phyloP scores from a whole-genome alignment of 495 filamentous ascomycete genomes.

The Aspergillus panamensis region DNA sequence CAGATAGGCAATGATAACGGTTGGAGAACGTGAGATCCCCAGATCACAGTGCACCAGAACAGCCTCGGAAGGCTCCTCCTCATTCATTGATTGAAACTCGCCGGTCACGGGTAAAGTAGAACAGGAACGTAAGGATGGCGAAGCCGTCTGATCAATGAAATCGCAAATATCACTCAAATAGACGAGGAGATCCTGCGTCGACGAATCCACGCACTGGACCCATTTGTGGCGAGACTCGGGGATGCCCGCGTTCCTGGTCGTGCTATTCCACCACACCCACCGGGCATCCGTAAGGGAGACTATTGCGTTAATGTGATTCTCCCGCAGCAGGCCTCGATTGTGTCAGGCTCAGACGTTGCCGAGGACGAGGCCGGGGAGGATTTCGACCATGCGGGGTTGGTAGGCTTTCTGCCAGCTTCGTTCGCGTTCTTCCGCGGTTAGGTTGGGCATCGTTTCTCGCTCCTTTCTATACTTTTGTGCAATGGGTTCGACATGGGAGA shows the following conservation, averaged over 20 bases:
- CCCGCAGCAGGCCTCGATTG: conserved; percentile 27
- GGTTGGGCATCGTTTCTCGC: too few relatives aligned
- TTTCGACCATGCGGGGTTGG: conserved; percentile 28
- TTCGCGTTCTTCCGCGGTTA: conserved; percentile 18
- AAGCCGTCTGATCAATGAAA: conserved; percentile 37
- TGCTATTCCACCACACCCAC: not conserved
- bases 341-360: conserved; percentile 32
- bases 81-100: not conserved
- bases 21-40: conserved; percentile 38
- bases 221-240: conserved; percentile 31
- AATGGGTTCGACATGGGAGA: too few relatives aligned
- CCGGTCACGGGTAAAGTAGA: conserved; percentile 11
- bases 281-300: conserved; percentile 31
- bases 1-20: conserved; percentile 31
- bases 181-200: conserved; percentile 34
- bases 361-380: conserved; percentile 36
- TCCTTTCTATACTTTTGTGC: too few relatives aligned
- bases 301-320: conserved; percentile 34
- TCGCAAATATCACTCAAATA: conserved; percentile 36
- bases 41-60: conserved; percentile 36
- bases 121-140: conserved; percentile 18
- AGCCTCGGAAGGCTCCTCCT: conserved; percentile 16
- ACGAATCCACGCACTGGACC: conserved; percentile 33
- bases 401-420: conserved; percentile 23
- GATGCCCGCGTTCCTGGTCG: conserved; percentile 30